A percentile compares a stretch with the other conserved stretches of the same genome.
Conservation (phyloP, 441 rosid species). For the Adansonia grandidieri region DNA sequence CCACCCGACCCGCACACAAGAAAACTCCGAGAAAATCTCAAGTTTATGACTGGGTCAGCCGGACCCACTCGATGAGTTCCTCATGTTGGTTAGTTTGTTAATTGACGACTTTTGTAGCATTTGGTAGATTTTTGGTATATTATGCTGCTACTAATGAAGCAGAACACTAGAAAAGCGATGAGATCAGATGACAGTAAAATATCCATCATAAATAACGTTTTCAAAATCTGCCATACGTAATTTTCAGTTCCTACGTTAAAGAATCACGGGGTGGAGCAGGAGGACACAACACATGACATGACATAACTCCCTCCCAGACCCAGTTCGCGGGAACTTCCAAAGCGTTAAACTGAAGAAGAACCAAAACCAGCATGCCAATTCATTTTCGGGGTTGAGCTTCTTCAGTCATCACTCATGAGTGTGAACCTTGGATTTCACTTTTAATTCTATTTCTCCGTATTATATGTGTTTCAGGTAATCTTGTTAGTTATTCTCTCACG, state of each 20-base stretch:
- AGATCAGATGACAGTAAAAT: not conserved
- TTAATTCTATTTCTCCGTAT: too few relatives aligned
- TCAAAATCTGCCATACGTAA: not conserved
- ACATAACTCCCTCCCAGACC: not conserved
- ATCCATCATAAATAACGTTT: not conserved
- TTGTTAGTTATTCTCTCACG: slow-evolving; percentile 43
- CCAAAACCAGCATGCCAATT: slow-evolving; percentile 40
- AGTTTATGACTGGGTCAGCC: too few relatives aligned
- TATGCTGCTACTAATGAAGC: not conserved
- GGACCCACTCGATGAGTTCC: too few relatives aligned
- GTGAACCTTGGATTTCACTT: too few relatives aligned
- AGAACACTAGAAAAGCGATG: not conserved
- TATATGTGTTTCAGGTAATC: slow-evolving; percentile 53
- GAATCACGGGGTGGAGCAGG: not conserved
- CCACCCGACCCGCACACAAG: too few relatives aligned
- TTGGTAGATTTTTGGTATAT: too few relatives aligned
- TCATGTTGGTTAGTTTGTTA: too few relatives aligned
- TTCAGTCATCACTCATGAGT: too few relatives aligned
- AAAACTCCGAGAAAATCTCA: too few relatives aligned
- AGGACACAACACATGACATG: not conserved
- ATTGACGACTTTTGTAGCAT: not conserved
- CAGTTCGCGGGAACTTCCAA: slow-evolving; percentile 25
- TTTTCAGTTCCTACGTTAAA: slow-evolving; percentile 6
- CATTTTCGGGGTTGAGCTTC: not conserved
- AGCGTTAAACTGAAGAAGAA: not conserved